These are phyloP conservation scores for Exophiala sp. DNA, from an alignment of 2,329 filamentous ascomycete species.

Conservation along the genomic window DNA sequence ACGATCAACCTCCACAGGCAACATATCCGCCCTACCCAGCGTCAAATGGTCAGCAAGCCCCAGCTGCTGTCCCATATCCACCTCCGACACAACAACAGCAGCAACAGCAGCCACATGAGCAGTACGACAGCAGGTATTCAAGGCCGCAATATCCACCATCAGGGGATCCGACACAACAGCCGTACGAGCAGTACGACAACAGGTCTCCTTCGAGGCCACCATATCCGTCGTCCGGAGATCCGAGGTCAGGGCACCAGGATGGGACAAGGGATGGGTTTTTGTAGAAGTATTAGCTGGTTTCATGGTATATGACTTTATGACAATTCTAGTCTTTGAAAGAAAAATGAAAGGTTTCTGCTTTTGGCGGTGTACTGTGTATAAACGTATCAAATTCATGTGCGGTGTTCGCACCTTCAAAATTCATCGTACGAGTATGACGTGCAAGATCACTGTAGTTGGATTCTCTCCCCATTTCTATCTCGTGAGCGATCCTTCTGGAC, in stretches of 20 bases:
- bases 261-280: conserved; percentile 9
- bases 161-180: too few species aligned
- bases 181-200: too few species aligned
- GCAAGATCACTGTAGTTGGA: too few species aligned
- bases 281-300: neutral
- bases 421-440: too few species aligned
- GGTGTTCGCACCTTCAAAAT: too few species aligned
- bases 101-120: neutral
- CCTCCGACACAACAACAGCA: conserved; percentile 18
- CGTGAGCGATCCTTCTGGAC: neutral
- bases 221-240: conserved; percentile 11
- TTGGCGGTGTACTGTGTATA: too few species aligned
- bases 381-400: too few species aligned
- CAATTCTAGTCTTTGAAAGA: neutral
- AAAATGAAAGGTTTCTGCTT: too few species aligned
- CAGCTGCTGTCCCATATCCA: too few species aligned
- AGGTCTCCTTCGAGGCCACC: too few species aligned
- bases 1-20: conserved; percentile 1
- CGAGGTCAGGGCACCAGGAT: conserved; percentile 1
- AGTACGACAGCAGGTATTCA: too few species aligned
- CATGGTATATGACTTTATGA: neutral
- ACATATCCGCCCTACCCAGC: conserved; percentile 1
- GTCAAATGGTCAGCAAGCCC: conserved; percentile 10
- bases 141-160: neutral
- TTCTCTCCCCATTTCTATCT: too few species aligned